Percentiles rank a stretch among this genome's conserved stretches.
Conservation (phyloP, 805 yeast species). For the Candida dendrica region DNA sequence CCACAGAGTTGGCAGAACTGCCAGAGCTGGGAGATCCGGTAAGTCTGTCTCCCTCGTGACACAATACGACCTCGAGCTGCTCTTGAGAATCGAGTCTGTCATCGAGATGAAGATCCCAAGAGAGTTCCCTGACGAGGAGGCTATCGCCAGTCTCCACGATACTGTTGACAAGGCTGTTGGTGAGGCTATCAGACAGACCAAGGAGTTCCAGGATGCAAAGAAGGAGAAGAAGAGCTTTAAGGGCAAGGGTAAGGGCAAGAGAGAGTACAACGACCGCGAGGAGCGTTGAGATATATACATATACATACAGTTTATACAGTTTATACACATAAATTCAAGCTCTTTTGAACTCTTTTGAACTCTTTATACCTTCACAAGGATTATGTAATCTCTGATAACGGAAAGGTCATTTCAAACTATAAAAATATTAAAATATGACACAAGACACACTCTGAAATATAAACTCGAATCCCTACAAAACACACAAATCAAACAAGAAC, state of each 20-base stretch:
- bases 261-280: constrained; percentile 4
- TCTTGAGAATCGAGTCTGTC: constrained; percentile 82
- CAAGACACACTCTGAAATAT: too few relatives aligned
- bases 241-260: constrained; percentile 3
- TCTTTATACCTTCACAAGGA: too few relatives aligned
- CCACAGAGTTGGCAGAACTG: constrained; percentile 92
- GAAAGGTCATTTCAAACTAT: too few relatives aligned
- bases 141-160: constrained; percentile 69
- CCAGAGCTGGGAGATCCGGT: constrained; percentile 89
- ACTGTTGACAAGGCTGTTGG: constrained; percentile 90
- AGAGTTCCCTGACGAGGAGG: constrained; percentile 71
- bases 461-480: not conserved
- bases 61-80: constrained; percentile 88
- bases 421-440: too few relatives aligned
- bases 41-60: constrained; percentile 84
- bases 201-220: constrained; percentile 21
- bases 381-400: too few relatives aligned
- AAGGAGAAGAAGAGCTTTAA: constrained; percentile 1
- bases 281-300: constrained; percentile 5
- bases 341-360: too few relatives aligned
- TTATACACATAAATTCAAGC: too few relatives aligned
- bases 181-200: constrained; percentile 59
- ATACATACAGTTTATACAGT: too few relatives aligned
- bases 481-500: not conserved
- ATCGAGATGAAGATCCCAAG: constrained; percentile 78